Percentiles rank a stretch among this genome's conserved stretches.
Evolutionary conservation across 169 alveolate species (phyloP).

Genomic region (Eimeria praecox): DNA sequence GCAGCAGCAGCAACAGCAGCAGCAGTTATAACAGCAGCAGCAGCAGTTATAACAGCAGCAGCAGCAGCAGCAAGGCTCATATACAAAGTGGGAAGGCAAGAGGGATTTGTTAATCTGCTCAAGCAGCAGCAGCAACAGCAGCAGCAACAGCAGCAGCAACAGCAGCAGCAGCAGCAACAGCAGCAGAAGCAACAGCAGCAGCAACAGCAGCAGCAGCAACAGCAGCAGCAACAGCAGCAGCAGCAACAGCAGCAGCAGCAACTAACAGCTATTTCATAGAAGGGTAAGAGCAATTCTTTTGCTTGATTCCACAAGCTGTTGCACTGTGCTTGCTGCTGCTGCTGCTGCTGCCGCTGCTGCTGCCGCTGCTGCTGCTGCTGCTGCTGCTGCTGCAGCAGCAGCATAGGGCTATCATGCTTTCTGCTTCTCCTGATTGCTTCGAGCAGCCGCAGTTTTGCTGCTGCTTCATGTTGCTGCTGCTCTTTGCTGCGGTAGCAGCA

Average conservation of each 20-base stretch:
- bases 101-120: neutral
- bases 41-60: neutral
- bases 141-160: neutral
- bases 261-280: neutral
- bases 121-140: constrained; percentile 20
- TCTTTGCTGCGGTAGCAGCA: constrained; percentile 52
- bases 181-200: neutral
- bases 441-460: constrained; percentile 24
- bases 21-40: constrained; percentile 1
- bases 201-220: neutral
- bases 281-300: neutral
- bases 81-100: neutral
- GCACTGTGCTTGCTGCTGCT: constrained; percentile 29
- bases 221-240: neutral
- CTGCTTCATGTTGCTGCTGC: neutral
- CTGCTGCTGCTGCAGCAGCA: constrained; percentile 3
- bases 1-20: neutral
- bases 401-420: no score
- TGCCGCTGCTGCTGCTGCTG: constrained; percentile 28
- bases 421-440: neutral
- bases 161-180: neutral
- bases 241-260: constrained; percentile 6
- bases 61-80: neutral
- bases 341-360: constrained; percentile 24
- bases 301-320: neutral